These are phyloP conservation scores for Mucor circinelloides DNA, from an alignment of 371 early-diverging fungal genomes.

Conservation along the genomic window DNA sequence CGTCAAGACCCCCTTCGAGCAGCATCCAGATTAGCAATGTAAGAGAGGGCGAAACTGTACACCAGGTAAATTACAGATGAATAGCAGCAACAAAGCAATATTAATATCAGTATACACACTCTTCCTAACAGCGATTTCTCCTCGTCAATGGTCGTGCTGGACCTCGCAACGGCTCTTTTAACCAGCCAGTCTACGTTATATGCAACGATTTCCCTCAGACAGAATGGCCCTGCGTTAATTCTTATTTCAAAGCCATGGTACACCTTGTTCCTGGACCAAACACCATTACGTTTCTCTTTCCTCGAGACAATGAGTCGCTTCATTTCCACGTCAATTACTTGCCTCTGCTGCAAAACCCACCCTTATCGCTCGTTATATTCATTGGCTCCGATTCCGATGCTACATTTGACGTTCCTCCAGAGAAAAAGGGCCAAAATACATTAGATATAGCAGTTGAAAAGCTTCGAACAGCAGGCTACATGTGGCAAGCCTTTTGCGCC, in stretches of 20 bases:
- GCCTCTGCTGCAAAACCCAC: slow-evolving; percentile 59
- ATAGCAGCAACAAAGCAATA: background rate
- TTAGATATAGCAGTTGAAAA: slow-evolving; percentile 55
- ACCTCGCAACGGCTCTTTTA: slow-evolving; percentile 21
- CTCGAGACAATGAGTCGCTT: slow-evolving; percentile 9
- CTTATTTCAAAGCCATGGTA: slow-evolving; percentile 66
- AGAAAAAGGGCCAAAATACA: slow-evolving; percentile 48
- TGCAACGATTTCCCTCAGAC: slow-evolving; percentile 56
- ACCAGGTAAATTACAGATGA: slow-evolving; percentile 33
- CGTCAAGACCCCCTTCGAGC: background rate
- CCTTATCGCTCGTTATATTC: slow-evolving; percentile 59
- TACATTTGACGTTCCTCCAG: slow-evolving; percentile 63
- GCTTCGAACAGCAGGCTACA: slow-evolving; percentile 63
- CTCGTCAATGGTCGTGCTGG: slow-evolving; percentile 61
- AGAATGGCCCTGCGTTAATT: slow-evolving; percentile 57
- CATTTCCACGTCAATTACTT: slow-evolving; percentile 50
- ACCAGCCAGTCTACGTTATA: slow-evolving; percentile 39
- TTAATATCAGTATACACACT: background rate
- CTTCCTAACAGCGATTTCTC: slow-evolving; percentile 48
- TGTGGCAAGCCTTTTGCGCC: slow-evolving; percentile 77
- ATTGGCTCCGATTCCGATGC: slow-evolving; percentile 61
- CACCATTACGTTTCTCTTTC: slow-evolving; percentile 46
- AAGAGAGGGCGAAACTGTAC: slow-evolving; percentile 54
- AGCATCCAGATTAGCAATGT: slow-evolving; percentile 42
- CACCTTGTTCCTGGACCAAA: slow-evolving; percentile 63